These are phyloP conservation scores for Biscogniauxia sp. DNA, from an alignment of 2,329 filamentous ascomycete genomes.

Conservation along the genomic window DNA sequence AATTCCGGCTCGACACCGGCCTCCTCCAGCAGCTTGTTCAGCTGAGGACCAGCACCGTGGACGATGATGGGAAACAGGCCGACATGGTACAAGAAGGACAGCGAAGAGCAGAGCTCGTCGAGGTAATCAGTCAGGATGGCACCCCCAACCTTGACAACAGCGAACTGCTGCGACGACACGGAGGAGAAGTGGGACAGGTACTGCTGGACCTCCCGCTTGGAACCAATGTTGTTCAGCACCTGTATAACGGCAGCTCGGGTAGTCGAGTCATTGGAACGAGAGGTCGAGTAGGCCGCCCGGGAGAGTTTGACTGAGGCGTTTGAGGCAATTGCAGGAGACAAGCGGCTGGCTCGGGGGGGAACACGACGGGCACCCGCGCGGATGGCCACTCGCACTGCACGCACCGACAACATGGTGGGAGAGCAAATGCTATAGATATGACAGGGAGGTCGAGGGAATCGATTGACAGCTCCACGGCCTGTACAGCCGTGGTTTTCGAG, in stretches of 20 bases:
- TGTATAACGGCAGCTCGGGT: conserved; percentile 83
- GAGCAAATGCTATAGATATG: background rate
- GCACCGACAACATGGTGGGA: conserved; percentile 25
- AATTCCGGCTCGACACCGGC: conserved; percentile 94
- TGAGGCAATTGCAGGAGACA: conserved; percentile 18
- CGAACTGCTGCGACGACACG: conserved; percentile 94
- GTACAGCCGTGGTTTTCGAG: conserved; percentile 6
- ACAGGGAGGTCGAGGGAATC: background rate
- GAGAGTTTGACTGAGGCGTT: conserved; percentile 23
- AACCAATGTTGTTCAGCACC: conserved; percentile 91
- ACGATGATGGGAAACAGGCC: conserved; percentile 94
- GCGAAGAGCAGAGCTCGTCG: conserved; percentile 82
- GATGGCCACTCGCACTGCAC: conserved; percentile 29
- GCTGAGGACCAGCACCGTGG: conserved; percentile 90
- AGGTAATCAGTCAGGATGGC: conserved; percentile 94
- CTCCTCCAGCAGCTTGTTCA: conserved; percentile 86
- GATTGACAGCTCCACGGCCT: conserved; percentile 6
- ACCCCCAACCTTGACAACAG: conserved; percentile 96
- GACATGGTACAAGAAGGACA: conserved; percentile 92
- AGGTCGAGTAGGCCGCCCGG: conserved; percentile 34
- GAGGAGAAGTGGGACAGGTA: conserved; percentile 97
- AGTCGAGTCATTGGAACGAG: conserved; percentile 47
- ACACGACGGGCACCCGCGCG: conserved; percentile 32
- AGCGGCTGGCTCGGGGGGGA: conserved; percentile 20
- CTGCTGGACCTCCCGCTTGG: conserved; percentile 93